Evolutionary conservation across 2,329 filamentous ascomycete genomes (phyloP).

Genomic region (Claviceps arundinis): DNA sequence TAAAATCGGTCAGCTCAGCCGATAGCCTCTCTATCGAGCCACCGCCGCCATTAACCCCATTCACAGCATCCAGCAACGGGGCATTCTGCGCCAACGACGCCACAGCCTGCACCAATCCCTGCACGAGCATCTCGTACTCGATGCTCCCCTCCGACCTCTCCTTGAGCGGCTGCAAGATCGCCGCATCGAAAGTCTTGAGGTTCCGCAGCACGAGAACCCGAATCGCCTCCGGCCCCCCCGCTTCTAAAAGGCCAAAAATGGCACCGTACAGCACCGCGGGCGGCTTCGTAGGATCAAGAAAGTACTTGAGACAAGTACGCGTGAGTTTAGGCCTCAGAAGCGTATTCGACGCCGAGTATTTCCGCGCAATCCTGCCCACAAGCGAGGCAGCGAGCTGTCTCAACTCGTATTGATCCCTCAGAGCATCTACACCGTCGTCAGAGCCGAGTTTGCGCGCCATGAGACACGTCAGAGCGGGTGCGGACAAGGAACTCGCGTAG

Average conservation of each 20-base stretch:
- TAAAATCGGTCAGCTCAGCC: conserved; percentile 37
- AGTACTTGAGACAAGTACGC: conserved; percentile 83
- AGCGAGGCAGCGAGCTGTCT: conserved; percentile 76
- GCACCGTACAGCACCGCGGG: conserved; percentile 82
- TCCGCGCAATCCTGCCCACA: conserved; percentile 63
- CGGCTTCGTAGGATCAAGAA: conserved; percentile 75
- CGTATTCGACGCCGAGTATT: conserved; percentile 69
- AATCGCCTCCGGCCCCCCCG: conserved; percentile 53
- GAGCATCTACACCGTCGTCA: conserved; percentile 36
- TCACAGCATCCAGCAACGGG: conserved; percentile 17
- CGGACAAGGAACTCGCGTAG: conserved; percentile 55
- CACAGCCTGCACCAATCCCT: conserved; percentile 42
- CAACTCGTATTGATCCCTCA: conserved; percentile 60
- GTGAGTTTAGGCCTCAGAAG: conserved; percentile 79
- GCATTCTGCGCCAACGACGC: conserved; percentile 27
- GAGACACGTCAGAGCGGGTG: conserved; percentile 82
- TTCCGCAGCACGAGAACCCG: conserved; percentile 43
- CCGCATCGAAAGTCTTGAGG: conserved; percentile 38
- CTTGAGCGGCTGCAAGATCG: conserved; percentile 39
- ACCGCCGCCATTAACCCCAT: conserved; percentile 26
- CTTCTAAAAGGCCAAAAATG: conserved; percentile 62
- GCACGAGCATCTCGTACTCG: conserved; percentile 42
- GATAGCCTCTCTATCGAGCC: conserved; percentile 22
- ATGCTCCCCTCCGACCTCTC: conserved; percentile 35
- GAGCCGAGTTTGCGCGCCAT: conserved; percentile 63